phyloP scores from a whole-genome alignment of 306 rosid species.

The Alnus rubra region DNA sequence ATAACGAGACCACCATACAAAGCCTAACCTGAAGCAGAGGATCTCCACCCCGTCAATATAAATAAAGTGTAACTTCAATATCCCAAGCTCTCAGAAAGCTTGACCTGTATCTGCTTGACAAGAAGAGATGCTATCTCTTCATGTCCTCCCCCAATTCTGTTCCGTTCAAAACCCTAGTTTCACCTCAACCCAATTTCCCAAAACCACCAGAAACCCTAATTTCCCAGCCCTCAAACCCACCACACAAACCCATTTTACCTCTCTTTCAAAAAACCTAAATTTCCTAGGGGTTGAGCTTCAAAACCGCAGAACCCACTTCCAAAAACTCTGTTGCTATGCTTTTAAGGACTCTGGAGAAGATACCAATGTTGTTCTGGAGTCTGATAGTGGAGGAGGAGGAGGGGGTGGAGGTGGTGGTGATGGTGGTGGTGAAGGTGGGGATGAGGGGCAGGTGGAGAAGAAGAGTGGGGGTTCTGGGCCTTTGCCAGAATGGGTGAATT shows the following conservation, averaged over 20 bases:
- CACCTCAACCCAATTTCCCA: slow-evolving; percentile 35
- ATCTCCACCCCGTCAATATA: neutral
- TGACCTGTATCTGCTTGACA: neutral
- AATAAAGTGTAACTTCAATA: neutral
- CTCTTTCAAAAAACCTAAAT: slow-evolving; percentile 20
- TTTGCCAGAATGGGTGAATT: slow-evolving; percentile 71
- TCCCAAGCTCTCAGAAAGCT: neutral
- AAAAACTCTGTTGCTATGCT: slow-evolving; percentile 43
- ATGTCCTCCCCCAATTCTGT: slow-evolving; percentile 41
- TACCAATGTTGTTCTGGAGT: slow-evolving; percentile 40
- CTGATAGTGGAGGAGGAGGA: slow-evolving; percentile 42
- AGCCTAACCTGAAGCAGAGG: neutral
- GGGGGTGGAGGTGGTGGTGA: slow-evolving; percentile 46
- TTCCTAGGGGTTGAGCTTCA: slow-evolving; percentile 17
- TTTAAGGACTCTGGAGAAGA: slow-evolving; percentile 48
- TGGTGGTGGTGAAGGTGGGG: slow-evolving; percentile 41
- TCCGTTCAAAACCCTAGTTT: slow-evolving; percentile 44
- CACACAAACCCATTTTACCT: slow-evolving; percentile 3
- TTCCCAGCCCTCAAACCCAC: slow-evolving; percentile 20
- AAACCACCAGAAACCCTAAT: slow-evolving; percentile 29
- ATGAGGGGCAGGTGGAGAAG: slow-evolving; percentile 45
- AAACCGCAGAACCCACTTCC: slow-evolving; percentile 30
- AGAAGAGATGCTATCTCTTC: slow-evolving; percentile 62
- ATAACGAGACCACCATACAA: no score
- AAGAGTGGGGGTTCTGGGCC: slow-evolving; percentile 47